phyloP scores from a whole-genome alignment of 805 yeast species.

The Monosporozyma siamensis region DNA sequence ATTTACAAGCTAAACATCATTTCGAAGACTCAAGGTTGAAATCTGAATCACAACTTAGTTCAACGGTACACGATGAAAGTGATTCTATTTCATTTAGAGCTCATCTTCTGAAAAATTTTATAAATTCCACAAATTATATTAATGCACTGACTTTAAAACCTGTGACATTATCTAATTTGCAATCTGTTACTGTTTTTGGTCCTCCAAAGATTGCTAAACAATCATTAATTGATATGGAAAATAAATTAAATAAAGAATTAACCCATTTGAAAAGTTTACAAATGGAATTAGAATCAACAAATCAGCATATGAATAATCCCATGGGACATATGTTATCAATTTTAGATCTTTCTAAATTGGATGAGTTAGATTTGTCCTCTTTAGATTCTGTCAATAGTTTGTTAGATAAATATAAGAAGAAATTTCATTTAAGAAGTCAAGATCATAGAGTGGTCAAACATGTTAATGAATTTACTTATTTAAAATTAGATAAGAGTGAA shows the following conservation, averaged over 20 bases:
- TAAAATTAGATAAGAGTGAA: slow-evolving; percentile 11
- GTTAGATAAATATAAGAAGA: slow-evolving; percentile 10
- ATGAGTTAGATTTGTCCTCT: background rate
- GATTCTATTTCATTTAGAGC: slow-evolving; percentile 27
- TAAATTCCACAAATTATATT: slow-evolving; percentile 16
- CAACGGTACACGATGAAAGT: slow-evolving; percentile 27
- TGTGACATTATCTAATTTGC: slow-evolving; percentile 16
- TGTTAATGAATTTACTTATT: slow-evolving; percentile 11
- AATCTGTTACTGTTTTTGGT: slow-evolving; percentile 10
- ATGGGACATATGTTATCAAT: background rate
- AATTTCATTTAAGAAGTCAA: slow-evolving; percentile 11
- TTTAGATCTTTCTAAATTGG: background rate
- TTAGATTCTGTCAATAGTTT: slow-evolving; percentile 5
- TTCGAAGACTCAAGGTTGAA: slow-evolving; percentile 19
- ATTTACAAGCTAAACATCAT: slow-evolving; percentile 13
- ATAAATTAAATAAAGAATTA: slow-evolving; percentile 3
- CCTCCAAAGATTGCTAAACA: background rate
- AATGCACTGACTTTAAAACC: slow-evolving; percentile 19
- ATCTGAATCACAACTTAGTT: slow-evolving; percentile 19
- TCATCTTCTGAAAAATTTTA: slow-evolving; percentile 19
- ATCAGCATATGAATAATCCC: background rate
- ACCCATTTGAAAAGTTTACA: background rate
- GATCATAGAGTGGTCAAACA: slow-evolving; percentile 13
- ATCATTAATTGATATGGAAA: background rate
- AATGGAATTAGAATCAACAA: background rate